A percentile compares a stretch with the other conserved stretches of the same genome.
phyloP scores from a whole-genome alignment of 2,329 filamentous ascomycete genomes.

The Xylaria sp. region DNA sequence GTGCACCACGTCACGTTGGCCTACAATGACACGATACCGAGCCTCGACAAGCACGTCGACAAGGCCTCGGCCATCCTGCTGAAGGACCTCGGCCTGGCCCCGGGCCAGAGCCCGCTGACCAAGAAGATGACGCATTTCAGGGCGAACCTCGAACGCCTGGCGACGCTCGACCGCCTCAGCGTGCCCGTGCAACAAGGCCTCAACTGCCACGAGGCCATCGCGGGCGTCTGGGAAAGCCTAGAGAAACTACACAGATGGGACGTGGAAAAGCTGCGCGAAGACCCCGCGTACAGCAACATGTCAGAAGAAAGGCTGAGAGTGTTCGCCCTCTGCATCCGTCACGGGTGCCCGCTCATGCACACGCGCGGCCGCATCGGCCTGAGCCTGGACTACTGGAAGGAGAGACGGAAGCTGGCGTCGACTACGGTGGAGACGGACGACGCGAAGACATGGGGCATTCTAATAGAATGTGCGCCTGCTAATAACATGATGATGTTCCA shows the following conservation, averaged over 20 bases:
- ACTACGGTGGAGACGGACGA: constrained; percentile 42
- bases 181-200: constrained; percentile 64
- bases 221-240: constrained; percentile 72
- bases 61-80: constrained; percentile 68
- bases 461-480: constrained; percentile 63
- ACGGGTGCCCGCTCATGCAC: constrained; percentile 74
- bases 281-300: constrained; percentile 47
- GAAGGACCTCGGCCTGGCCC: constrained; percentile 62
- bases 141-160: constrained; percentile 70
- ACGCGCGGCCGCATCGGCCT: constrained; percentile 67
- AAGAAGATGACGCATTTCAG: constrained; percentile 73
- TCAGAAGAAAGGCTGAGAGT: constrained; percentile 54
- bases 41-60: constrained; percentile 61
- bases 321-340: constrained; percentile 68
- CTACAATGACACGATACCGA: constrained; percentile 62
- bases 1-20: constrained; percentile 65
- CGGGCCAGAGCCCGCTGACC: constrained; percentile 66
- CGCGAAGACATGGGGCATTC: constrained; percentile 64
- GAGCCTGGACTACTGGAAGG: constrained; percentile 77
- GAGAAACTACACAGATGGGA: constrained; percentile 73
- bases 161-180: constrained; percentile 72
- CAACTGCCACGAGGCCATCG: constrained; percentile 77
- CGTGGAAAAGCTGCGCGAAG: constrained; percentile 57
- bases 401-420: constrained; percentile 53
- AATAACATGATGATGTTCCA: constrained; percentile 46